Evolutionary conservation across 495 filamentous ascomycete species (phyloP).

Genomic region (Tuber borchii): DNA sequence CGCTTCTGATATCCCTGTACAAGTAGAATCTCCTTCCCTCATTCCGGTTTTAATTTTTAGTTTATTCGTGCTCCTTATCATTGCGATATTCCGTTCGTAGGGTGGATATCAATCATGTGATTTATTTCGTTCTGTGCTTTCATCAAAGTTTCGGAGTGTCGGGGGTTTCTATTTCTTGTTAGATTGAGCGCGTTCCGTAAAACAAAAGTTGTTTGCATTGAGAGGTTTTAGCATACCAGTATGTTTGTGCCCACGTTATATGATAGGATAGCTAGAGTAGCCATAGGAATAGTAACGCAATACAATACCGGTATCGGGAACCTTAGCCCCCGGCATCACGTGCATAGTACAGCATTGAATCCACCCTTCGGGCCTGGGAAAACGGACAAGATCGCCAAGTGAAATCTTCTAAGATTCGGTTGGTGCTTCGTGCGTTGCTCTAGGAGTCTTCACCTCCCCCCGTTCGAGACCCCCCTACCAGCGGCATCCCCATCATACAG

Average conservation of each 20-base stretch:
- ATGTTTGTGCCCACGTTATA: background rate
- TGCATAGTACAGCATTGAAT: background rate
- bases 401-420: background rate
- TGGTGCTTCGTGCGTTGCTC: background rate
- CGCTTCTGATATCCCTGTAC: background rate
- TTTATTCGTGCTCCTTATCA: background rate
- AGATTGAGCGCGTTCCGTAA: background rate
- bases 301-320: background rate
- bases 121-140: background rate
- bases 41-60: too few relatives aligned
- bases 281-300: too few relatives aligned
- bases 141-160: background rate
- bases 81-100: background rate
- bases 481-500: background rate
- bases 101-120: background rate
- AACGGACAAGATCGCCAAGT: background rate
- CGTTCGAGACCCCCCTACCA: background rate
- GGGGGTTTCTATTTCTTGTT: background rate
- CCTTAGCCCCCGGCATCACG: background rate
- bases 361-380: background rate
- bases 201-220: background rate
- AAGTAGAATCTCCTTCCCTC: background rate
- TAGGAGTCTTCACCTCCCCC: background rate
- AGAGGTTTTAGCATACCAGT: background rate
- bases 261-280: background rate